These are phyloP conservation scores for Cyclotella atomus DNA, from an alignment of 108 stramenopile species.

Conservation along the genomic window DNA sequence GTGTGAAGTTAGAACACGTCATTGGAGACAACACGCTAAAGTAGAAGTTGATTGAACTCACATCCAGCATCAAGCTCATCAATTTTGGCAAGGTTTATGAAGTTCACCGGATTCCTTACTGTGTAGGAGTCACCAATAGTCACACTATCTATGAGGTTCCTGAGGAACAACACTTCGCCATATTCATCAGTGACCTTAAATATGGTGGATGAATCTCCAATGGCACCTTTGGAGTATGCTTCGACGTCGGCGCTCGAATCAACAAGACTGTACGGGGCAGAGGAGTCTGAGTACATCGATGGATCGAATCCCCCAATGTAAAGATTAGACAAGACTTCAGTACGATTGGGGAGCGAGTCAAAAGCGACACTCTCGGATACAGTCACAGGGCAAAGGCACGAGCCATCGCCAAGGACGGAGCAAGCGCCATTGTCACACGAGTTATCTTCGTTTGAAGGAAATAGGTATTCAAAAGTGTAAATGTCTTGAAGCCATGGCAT, in stretches of 20 bases:
- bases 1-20: not conserved
- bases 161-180: slow-evolving; percentile 31
- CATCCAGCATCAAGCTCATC: slow-evolving; percentile 49
- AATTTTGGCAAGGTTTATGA: slow-evolving; percentile 30
- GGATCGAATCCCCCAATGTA: slow-evolving; percentile 54
- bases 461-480: slow-evolving; percentile 26
- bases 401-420: slow-evolving; percentile 13
- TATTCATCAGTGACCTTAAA: slow-evolving; percentile 44
- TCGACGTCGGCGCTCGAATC: slow-evolving; percentile 29
- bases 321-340: slow-evolving; percentile 37
- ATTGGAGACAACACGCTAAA: too few relatives aligned
- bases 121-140: slow-evolving; percentile 30
- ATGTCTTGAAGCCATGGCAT: slow-evolving; percentile 38
- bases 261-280: slow-evolving; percentile 17
- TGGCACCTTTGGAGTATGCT: slow-evolving; percentile 25
- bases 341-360: slow-evolving; percentile 40
- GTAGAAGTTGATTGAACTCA: too few relatives aligned
- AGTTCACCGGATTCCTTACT: slow-evolving; percentile 37
- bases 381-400: slow-evolving; percentile 35
- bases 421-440: slow-evolving; percentile 43
- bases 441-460: slow-evolving; percentile 36
- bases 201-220: slow-evolving; percentile 37
- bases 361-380: slow-evolving; percentile 24
- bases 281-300: slow-evolving; percentile 20
- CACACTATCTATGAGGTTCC: slow-evolving; percentile 22